phyloP scores from a whole-genome alignment of 345 rosid species.

The Arabis alpina region DNA sequence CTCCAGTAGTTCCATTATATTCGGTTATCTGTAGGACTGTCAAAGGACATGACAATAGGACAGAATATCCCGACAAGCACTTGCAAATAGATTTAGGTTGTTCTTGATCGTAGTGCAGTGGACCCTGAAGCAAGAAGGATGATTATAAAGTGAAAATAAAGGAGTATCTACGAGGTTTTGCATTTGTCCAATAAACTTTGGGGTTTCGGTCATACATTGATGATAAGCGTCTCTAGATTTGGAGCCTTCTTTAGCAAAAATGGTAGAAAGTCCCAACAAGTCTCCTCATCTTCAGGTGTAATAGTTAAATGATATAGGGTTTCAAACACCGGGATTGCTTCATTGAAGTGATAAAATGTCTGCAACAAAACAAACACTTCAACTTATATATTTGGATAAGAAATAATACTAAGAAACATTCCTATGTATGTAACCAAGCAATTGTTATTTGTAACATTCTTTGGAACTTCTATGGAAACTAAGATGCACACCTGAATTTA shows the following conservation, averaged over 20 bases:
- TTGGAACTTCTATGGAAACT: too few relatives aligned
- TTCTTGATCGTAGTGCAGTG: too few relatives aligned
- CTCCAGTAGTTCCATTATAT: not conserved
- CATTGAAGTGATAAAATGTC: not conserved
- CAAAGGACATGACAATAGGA: conserved; percentile 2
- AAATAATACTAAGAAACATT: too few relatives aligned
- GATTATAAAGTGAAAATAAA: too few relatives aligned
- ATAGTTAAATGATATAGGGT: not conserved
- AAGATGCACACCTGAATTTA: too few relatives aligned
- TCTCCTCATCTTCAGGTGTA: not conserved
- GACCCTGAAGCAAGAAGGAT: too few relatives aligned
- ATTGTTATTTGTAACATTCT: too few relatives aligned
- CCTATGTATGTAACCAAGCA: too few relatives aligned
- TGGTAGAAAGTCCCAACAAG: not conserved
- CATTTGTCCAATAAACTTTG: too few relatives aligned
- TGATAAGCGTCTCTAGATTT: conserved; percentile 13
- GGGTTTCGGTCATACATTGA: not conserved
- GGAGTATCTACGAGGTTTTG: too few relatives aligned
- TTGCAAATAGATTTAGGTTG: too few relatives aligned
- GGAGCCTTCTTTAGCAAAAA: not conserved
- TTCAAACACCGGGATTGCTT: conserved; percentile 15
- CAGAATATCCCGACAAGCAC: not conserved
- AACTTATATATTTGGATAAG: too few relatives aligned
- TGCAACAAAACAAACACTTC: not conserved
- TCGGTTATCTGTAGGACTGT: not conserved